phyloP scores from a whole-genome alignment of 2,329 filamentous ascomycete species.

The Verticillium klebahnii region DNA sequence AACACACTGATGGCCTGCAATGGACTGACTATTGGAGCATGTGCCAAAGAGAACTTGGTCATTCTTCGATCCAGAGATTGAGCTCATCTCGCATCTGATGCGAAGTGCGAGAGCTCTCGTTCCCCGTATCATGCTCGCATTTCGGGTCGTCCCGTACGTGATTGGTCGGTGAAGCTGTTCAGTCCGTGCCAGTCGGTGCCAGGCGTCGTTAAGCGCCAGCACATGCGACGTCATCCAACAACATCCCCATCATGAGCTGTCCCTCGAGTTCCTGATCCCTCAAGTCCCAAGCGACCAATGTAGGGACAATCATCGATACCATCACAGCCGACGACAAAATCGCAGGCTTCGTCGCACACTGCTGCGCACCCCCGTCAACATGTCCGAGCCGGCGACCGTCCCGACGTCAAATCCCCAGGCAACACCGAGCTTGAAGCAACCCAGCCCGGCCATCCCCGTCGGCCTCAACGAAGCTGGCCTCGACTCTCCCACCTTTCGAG shows the following conservation, averaged over 20 bases:
- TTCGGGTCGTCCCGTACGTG: background rate
- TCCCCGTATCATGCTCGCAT: background rate
- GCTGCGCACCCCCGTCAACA: background rate
- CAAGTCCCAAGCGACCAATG: background rate
- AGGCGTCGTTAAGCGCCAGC: background rate
- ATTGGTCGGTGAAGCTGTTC: background rate
- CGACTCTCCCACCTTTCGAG: slow-evolving; percentile 93
- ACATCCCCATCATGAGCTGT: background rate
- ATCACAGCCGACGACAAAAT: background rate
- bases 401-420: slow-evolving; percentile 6
- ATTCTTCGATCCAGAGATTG: background rate
- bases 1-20: background rate
- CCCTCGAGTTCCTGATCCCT: background rate
- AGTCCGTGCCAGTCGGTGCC: background rate
- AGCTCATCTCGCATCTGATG: background rate
- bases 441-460: slow-evolving; percentile 60
- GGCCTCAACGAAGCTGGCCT: slow-evolving; percentile 90
- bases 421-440: slow-evolving; percentile 10
- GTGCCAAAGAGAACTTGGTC: background rate
- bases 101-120: background rate
- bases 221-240: background rate
- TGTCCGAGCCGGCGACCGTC: slow-evolving; percentile 10
- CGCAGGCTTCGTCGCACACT: background rate
- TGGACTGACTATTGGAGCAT: background rate
- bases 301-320: background rate